Conservation (phyloP, 306 rosid species). For the Gillenia trifoliata region DNA sequence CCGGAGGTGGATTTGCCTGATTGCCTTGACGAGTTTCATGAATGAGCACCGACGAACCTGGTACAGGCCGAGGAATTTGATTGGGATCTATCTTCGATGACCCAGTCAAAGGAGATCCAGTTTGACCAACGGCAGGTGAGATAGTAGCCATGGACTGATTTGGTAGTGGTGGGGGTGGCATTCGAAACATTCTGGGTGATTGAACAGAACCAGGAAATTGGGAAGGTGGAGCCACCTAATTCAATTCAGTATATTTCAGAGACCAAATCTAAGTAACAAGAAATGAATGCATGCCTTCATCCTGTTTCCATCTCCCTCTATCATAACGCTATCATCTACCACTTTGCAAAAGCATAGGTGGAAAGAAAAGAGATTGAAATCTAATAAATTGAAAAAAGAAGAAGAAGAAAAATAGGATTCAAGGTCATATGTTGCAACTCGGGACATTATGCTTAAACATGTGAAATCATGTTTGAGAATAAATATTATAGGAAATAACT, state of each 20-base stretch:
- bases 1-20: slow-evolving; percentile 97
- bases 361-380: not conserved
- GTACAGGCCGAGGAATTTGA: slow-evolving; percentile 93
- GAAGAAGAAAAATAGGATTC: not conserved
- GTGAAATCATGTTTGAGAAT: not conserved
- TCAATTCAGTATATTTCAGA: slow-evolving; percentile 23
- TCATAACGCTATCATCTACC: not conserved
- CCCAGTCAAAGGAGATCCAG: slow-evolving; percentile 83
- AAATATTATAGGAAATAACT: not conserved
- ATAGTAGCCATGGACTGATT: slow-evolving; percentile 94
- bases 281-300: slow-evolving; percentile 12
- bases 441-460: not conserved
- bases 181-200: slow-evolving; percentile 89
- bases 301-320: not conserved
- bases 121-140: slow-evolving; percentile 75
- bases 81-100: slow-evolving; percentile 92
- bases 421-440: no score
- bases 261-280: slow-evolving; percentile 18
- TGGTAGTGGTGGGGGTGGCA: slow-evolving; percentile 70
- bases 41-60: slow-evolving; percentile 68
- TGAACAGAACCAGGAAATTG: slow-evolving; percentile 60
- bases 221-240: slow-evolving; percentile 57
- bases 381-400: not conserved
- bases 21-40: slow-evolving; percentile 91
- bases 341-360: not conserved